Percentiles rank a stretch among this genome's conserved stretches.
Evolutionary conservation across 257 asterid genomes (phyloP).

Genomic region (Przewalskia tangutica): DNA sequence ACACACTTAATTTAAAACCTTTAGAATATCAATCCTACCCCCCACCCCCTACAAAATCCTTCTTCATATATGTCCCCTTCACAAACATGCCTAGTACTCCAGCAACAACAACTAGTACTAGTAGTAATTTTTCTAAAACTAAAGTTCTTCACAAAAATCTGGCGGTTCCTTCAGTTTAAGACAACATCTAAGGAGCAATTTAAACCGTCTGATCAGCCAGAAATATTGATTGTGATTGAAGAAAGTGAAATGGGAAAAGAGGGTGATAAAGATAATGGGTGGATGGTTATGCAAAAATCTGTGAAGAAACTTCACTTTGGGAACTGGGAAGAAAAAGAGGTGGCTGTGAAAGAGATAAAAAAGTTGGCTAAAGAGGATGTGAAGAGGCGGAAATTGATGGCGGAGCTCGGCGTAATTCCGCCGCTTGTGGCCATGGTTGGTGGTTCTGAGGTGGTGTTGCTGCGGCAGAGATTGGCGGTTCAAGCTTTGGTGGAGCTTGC

Average conservation of each 20-base stretch:
- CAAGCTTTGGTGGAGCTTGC: conserved; percentile 54
- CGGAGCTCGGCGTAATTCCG: conserved; percentile 87
- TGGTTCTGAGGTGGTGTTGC: conserved; percentile 46
- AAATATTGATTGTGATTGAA: background rate
- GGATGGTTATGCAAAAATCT: conserved; percentile 46
- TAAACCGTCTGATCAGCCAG: conserved; percentile 10
- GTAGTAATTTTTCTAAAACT: conserved; percentile 24
- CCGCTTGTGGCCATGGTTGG: conserved; percentile 77
- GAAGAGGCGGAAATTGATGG: conserved; percentile 58
- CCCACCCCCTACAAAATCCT: background rate
- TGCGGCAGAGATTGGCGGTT: conserved; percentile 47
- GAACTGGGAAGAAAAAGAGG: conserved; percentile 61
- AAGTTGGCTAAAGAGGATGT: conserved; percentile 44
- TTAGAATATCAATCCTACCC: conserved; percentile 2
- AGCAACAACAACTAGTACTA: conserved; percentile 13
- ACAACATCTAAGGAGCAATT: conserved; percentile 17
- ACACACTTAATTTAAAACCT: conserved; percentile 6
- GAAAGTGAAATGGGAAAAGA: conserved; percentile 5
- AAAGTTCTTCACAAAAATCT: conserved; percentile 26
- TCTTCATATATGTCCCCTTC: conserved; percentile 32
- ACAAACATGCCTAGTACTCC: conserved; percentile 24
- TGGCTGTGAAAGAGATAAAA: conserved; percentile 56
- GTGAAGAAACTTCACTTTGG: conserved; percentile 90
- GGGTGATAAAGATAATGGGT: conserved; percentile 3
- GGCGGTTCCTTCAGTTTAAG: conserved; percentile 27